Base-by-base conservation (phyloP, 495 filamentous ascomycete genomes). In the Letharia columbiana region DNA sequence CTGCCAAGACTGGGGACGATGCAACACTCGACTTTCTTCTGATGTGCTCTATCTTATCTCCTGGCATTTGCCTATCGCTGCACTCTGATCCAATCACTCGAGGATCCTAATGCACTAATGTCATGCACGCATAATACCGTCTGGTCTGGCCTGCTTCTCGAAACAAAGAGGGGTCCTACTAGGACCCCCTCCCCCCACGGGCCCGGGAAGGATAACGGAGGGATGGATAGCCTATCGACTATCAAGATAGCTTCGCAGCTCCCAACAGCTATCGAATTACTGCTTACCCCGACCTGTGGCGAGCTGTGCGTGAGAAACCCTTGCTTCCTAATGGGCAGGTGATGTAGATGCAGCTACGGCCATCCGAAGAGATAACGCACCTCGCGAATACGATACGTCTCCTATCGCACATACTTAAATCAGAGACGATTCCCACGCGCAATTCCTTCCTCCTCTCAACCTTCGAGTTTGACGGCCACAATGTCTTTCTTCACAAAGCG, bases 401-500 rank as follows among this genome's bases (percentile, higher is more conserved):
- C 0, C 7, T 37, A 10, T 20, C 33, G 2, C 33, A 57, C 37
- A 18, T 42, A 28, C 33, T 42, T 56, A 31, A 23, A 52, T 11
- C 17, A 2, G 3, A 23, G 8, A 28, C 49, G 3, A 11, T 6
- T 2, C 50, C 50, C 50, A 54, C 17, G 12, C 31, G 35, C 39
- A 4, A 1, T 56, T 49, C 35, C 39, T 9, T 40, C 42, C 15
- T 17, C 31, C 11, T 9, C 5, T 28, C 31, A n/a, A 15, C 9
- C 15, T 54, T 15, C 44, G 23, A 9, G 11, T 6, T 42, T 2
- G 2, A 0, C 8, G 18, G 5, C 33, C 63, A 39, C 42, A 59
- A 65, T 65, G 63, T 65, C 54, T 8, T 60, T 58, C 28, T 58
- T 65, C 7, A 37, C 54, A 4, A 65, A 65, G 56, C 63, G 63